Percentiles rank a stretch among this genome's conserved stretches.
Evolutionary conservation across 805 yeast species (phyloP).

Genomic region (Myxozyma lipomycoides): DNA sequence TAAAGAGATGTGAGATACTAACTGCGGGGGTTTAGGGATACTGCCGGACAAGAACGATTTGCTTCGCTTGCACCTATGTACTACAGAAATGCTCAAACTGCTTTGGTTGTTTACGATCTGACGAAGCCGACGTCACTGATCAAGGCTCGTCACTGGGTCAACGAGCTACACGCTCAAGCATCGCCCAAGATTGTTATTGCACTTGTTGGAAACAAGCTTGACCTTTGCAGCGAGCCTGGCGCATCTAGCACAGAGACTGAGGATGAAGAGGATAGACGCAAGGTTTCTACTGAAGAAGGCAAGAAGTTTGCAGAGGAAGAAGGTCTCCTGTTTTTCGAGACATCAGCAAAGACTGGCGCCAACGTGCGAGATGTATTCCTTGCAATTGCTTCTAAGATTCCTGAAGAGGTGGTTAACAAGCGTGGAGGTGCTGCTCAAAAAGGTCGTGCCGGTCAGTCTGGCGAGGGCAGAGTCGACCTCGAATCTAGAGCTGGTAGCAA

Average conservation of each 20-base stretch:
- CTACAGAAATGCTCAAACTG: conserved; percentile 96
- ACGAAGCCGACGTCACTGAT: conserved; percentile 92
- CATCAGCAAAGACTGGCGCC: conserved; percentile 85
- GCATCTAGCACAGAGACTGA: conserved; percentile 30
- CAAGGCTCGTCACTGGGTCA: conserved; percentile 97
- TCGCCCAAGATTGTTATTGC: conserved; percentile 89
- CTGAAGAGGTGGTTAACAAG: conserved; percentile 42
- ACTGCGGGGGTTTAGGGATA: conserved; percentile 49
- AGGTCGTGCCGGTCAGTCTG: conserved; percentile 23
- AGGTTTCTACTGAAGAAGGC: conserved; percentile 85
- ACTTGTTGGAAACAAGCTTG: conserved; percentile 88
- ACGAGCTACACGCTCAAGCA: conserved; percentile 92
- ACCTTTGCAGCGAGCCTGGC: conserved; percentile 51
- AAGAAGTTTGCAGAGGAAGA: conserved; percentile 84
- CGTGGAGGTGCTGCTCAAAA: conserved; percentile 22
- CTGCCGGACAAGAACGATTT: conserved; percentile 97
- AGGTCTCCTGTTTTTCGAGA: conserved; percentile 84
- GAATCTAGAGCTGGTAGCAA: conserved; percentile 20
- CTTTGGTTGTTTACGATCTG: conserved; percentile 90
- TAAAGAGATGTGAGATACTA: not conserved
- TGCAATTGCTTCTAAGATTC: conserved; percentile 84
- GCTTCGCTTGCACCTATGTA: conserved; percentile 96
- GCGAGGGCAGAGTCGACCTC: conserved; percentile 26
- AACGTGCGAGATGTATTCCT: conserved; percentile 89
- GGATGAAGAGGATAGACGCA: conserved; percentile 43